Base-by-base conservation (phyloP, 2,329 filamentous ascomycete genomes). In the Trematosphaeria pertusa region DNA sequence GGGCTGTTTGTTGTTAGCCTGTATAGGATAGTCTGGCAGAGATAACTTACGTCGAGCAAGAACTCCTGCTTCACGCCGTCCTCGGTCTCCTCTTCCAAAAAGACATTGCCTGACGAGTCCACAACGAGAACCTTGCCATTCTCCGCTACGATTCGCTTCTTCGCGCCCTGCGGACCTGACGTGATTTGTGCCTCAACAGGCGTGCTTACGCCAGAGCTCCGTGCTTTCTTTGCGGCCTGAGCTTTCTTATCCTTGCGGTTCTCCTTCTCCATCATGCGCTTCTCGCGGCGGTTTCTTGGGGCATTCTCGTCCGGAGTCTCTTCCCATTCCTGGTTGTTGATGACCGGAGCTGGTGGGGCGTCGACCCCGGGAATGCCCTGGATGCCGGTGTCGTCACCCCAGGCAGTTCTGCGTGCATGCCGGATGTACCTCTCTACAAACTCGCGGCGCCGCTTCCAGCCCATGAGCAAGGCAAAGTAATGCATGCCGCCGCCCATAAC, bases 91-190 rank as follows among this genome's bases (percentile, higher is more conserved):
- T 96, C 89, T 73, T 97, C 92, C n/a, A 99, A 79, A 67, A 90
- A 99, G 10, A 99, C 94, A 61, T 97, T 91, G 20, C 94, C 94
- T 8, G 87, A 78, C 0, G 89, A 90, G 73, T 99, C 93, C 3
- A 99, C 94, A 45, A 99, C 87, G 28, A 99, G 78, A 1, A 96
- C 81, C 78, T 97, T 99, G 58, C 94, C 94, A 63, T 99, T 99
- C 78, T 96, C 88, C 2, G 92, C 93, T 19, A 92, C 84, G 12
- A 97, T 90, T 26, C 90, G 83, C 80, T 93, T 96, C 75, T 90
- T 90, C 24, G 87, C 81, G 15, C 92, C 91, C 28, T 86, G 82
- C 1, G 89, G 84, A 9, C 85, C 84, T 43, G 79, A 72, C 5
- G 76, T 71, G 63, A 74, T 67, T 53, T 75, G 74, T 53, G 73